Evolutionary conservation across 108 stramenopile genomes (phyloP).

Genomic region (Schizochytrium sp.): DNA sequence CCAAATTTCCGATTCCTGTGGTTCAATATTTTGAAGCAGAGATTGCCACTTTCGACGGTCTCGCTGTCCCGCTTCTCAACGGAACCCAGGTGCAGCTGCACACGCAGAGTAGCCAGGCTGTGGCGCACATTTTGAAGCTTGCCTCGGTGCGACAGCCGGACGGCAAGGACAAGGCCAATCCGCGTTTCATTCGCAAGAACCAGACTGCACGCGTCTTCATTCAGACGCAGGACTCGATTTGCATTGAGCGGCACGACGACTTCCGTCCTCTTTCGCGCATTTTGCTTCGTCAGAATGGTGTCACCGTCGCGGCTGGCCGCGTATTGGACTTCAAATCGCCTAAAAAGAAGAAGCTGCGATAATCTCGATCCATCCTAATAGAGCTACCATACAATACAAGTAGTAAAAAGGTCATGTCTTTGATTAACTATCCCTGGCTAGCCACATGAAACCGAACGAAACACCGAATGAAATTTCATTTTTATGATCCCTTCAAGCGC

Average conservation of each 20-base stretch:
- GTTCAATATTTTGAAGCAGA: slow-evolving; percentile 47
- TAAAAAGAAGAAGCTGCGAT: not conserved
- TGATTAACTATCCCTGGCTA: too few species aligned
- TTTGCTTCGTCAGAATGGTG: slow-evolving; percentile 33
- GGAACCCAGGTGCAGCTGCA: slow-evolving; percentile 59
- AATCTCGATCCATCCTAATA: too few species aligned
- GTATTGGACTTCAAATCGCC: slow-evolving; percentile 16
- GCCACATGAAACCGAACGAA: too few species aligned
- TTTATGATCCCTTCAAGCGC: too few species aligned
- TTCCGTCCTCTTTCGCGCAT: slow-evolving; percentile 33
- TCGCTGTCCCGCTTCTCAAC: slow-evolving; percentile 57
- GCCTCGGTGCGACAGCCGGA: not conserved
- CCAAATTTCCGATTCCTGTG: slow-evolving; percentile 47
- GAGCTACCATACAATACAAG: too few species aligned
- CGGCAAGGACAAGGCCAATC: slow-evolving; percentile 28
- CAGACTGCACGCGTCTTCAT: slow-evolving; percentile 24
- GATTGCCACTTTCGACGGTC: slow-evolving; percentile 48
- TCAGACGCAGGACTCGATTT: slow-evolving; percentile 19
- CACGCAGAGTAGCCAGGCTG: slow-evolving; percentile 36
- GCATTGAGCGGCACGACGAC: slow-evolving; percentile 34
- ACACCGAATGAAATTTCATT: too few species aligned
- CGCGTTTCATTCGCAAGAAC: slow-evolving; percentile 30
- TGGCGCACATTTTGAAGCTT: slow-evolving; percentile 26
- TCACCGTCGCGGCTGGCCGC: slow-evolving; percentile 35
- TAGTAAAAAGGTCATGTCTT: too few species aligned